These are phyloP conservation scores for Apiospora marii DNA, from an alignment of 2,329 filamentous ascomycete species.

Conservation along the genomic window DNA sequence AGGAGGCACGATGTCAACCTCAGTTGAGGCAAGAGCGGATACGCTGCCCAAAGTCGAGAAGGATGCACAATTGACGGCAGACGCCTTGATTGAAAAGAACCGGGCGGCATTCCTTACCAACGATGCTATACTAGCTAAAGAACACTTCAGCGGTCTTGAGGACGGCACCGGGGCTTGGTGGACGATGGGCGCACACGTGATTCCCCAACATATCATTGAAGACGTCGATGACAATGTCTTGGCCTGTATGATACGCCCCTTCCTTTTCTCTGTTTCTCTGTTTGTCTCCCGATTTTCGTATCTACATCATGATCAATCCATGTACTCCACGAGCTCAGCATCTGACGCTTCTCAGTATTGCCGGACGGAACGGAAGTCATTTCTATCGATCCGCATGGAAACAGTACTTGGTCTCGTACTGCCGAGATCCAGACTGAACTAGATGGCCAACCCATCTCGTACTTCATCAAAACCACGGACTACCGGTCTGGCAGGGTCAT, in stretches of 20 bases:
- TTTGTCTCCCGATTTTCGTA: too few species aligned
- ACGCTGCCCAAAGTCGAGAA: too few species aligned
- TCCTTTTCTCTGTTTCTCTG: too few species aligned
- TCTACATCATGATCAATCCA: too few species aligned
- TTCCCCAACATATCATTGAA: background rate
- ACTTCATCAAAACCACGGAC: background rate
- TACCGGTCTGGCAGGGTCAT: conserved; percentile 24
- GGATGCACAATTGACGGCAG: background rate
- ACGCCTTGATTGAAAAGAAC: rapidly evolving
- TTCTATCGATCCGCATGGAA: background rate
- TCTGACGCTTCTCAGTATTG: background rate
- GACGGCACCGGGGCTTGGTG: background rate
- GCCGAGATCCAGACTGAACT: background rate
- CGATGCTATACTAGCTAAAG: rapidly evolving
- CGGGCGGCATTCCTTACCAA: background rate
- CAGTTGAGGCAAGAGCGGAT: background rate
- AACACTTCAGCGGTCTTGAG: background rate
- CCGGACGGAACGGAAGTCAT: background rate
- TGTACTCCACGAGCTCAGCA: too few species aligned
- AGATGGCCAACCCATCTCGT: background rate
- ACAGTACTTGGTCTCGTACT: background rate
- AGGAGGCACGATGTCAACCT: background rate
- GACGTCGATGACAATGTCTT: background rate
- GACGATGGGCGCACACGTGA: background rate
- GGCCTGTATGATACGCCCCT: background rate